These are phyloP conservation scores for Epichloe aotearoae DNA, from an alignment of 2,329 filamentous ascomycete genomes.

Conservation along the genomic window DNA sequence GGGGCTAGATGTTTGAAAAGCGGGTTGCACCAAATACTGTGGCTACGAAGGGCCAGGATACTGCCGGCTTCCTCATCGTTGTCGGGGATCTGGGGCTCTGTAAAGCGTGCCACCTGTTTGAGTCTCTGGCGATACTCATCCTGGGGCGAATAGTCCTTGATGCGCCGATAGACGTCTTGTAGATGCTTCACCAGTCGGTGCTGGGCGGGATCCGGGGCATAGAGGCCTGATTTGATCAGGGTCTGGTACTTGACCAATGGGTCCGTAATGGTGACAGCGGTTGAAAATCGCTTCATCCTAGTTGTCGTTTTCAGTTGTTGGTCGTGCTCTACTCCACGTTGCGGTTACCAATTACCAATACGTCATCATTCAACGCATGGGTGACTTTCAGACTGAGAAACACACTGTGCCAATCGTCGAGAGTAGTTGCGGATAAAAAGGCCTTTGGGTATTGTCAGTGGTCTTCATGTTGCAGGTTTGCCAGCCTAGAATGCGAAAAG, in stretches of 20 bases:
- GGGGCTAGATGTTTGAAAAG: constrained; percentile 47
- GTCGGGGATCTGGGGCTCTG: constrained; percentile 18
- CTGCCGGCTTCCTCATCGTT: constrained; percentile 18
- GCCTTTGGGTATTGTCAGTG: no score
- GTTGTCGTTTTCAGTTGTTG: neutral
- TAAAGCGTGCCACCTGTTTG: constrained; percentile 40
- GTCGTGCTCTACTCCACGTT: neutral
- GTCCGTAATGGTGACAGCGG: constrained; percentile 51
- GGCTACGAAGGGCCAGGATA: constrained; percentile 35
- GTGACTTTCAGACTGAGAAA: neutral
- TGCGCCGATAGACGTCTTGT: constrained; percentile 58
- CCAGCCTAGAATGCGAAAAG: no score
- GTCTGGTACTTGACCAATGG: constrained; percentile 66
- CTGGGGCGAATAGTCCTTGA: constrained; percentile 68
- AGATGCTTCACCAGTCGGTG: constrained; percentile 63
- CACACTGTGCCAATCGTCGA: no score
- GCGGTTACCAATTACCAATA: neutral
- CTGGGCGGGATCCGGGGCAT: constrained; percentile 57
- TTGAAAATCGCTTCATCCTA: constrained; percentile 24
- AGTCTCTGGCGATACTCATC: constrained; percentile 55
- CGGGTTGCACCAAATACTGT: constrained; percentile 45
- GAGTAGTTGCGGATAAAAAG: no score
- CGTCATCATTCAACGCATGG: neutral
- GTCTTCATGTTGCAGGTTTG: no score
- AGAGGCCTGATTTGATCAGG: constrained; percentile 51